phyloP scores from a whole-genome alignment of 208 protist genomes.

The Histomonas meleagridis region DNA sequence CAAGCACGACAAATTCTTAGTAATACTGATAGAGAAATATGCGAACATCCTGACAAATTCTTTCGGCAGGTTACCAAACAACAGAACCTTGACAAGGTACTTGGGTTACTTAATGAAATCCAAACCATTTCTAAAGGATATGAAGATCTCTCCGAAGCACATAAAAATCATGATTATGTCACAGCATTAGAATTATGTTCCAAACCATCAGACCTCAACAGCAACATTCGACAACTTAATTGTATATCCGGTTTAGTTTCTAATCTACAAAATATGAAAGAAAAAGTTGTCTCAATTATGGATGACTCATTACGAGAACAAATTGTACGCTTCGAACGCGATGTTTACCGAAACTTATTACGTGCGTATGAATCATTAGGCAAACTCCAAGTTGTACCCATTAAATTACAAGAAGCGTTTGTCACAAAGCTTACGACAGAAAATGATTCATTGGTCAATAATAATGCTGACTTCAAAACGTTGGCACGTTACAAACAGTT shows the following conservation, averaged over 20 bases:
- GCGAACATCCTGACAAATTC: background rate
- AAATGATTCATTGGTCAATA: background rate
- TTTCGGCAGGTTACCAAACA: background rate
- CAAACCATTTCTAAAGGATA: background rate
- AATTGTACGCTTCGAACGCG: background rate
- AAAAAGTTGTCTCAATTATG: background rate
- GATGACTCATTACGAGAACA: background rate
- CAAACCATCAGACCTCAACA: background rate
- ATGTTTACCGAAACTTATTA: background rate
- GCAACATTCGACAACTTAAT: background rate
- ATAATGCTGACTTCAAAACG: background rate
- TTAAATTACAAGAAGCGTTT: background rate
- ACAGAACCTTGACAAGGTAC: background rate
- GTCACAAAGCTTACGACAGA: background rate
- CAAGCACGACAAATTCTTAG: background rate
- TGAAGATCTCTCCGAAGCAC: background rate
- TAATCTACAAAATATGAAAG: slow-evolving; percentile 3
- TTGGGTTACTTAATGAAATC: background rate
- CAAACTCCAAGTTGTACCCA: background rate
- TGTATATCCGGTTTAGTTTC: background rate
- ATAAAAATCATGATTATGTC: background rate
- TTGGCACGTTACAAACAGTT: background rate
- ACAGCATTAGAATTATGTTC: background rate
- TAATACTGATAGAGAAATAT: background rate
- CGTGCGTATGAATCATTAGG: background rate